These are phyloP conservation scores for Epicoccum sorghinum DNA, from an alignment of 2,329 filamentous ascomycete genomes.

Conservation along the genomic window DNA sequence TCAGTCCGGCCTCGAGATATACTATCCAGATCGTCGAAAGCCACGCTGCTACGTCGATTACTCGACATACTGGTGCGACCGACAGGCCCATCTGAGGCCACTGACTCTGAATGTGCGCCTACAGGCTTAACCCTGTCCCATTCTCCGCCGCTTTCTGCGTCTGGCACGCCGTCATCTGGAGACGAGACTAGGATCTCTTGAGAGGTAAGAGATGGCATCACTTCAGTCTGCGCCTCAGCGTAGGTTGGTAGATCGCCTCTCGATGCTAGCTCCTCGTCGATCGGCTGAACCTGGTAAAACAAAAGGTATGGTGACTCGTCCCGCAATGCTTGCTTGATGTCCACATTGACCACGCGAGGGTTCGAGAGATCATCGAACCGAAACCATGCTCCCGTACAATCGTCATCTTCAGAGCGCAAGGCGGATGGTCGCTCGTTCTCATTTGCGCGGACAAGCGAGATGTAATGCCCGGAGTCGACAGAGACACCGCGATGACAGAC, in stretches of 20 bases:
- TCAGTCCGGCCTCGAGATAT: conserved; percentile 40
- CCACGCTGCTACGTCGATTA: conserved; percentile 48
- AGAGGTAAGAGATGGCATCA: conserved; percentile 32
- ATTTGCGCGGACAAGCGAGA: conserved; percentile 82
- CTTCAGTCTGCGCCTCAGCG: conserved; percentile 37
- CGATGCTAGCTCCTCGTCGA: conserved; percentile 68
- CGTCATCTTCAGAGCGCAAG: conserved; percentile 48
- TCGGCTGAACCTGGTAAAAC: conserved; percentile 93
- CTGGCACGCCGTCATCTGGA: conserved; percentile 4
- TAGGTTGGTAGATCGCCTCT: conserved; percentile 51
- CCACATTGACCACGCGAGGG: conserved; percentile 74
- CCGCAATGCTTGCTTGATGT: conserved; percentile 77
- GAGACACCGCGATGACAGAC: conserved; percentile 90
- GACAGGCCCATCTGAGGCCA: conserved; percentile 26
- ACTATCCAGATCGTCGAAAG: conserved; percentile 48
- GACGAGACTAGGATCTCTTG: conserved; percentile 37
- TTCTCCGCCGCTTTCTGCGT: conserved; percentile 27
- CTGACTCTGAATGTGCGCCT: conserved; percentile 23
- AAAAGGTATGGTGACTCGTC: conserved; percentile 93
- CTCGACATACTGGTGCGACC: conserved; percentile 47
- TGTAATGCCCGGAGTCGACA: conserved; percentile 88
- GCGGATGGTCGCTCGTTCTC: conserved; percentile 46
- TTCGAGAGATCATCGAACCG: conserved; percentile 86
- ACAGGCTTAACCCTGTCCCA: conserved; percentile 28
- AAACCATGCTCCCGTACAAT: conserved; percentile 69